These are phyloP conservation scores for Lipomyces sp. DNA, from an alignment of 805 yeast species.

Conservation along the genomic window DNA sequence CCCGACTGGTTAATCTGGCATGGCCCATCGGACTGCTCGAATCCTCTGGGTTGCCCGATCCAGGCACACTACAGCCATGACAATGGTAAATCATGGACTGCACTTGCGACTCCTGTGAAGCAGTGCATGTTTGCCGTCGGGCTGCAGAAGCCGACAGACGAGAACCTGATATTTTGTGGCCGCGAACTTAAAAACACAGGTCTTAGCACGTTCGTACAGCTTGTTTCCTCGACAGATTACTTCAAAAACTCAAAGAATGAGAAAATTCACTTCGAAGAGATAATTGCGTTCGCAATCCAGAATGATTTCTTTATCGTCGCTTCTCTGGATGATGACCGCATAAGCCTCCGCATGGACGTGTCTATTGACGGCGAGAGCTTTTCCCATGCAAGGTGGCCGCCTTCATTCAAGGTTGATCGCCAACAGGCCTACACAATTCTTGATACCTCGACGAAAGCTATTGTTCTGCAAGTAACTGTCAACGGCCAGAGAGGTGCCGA, in stretches of 20 bases:
- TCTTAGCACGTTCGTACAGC: constrained; percentile 15
- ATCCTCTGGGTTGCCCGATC: constrained; percentile 57
- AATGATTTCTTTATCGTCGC: constrained; percentile 80
- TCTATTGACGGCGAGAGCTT: constrained; percentile 77
- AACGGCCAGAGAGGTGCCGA: constrained; percentile 56
- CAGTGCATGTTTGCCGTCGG: constrained; percentile 73
- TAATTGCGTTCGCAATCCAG: constrained; percentile 74
- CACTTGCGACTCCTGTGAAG: constrained; percentile 53
- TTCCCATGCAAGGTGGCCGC: constrained; percentile 82
- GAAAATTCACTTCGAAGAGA: constrained; percentile 55
- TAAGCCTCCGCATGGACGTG: constrained; percentile 67
- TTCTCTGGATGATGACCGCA: constrained; percentile 53
- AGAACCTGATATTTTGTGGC: constrained; percentile 69
- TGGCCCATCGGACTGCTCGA: constrained; percentile 63
- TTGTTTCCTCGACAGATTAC: constrained; percentile 60
- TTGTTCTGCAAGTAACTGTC: constrained; percentile 84
- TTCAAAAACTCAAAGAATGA: constrained; percentile 41
- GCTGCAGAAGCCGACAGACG: constrained; percentile 52
- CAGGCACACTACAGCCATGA: constrained; percentile 67
- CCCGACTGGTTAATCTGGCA: constrained; percentile 67
- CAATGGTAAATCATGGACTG: constrained; percentile 66
- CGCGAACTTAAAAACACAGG: constrained; percentile 35
- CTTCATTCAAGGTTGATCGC: constrained; percentile 59
- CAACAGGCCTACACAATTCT: constrained; percentile 80
- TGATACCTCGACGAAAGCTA: constrained; percentile 69